A percentile compares a stretch with the other conserved stretches of the same genome.
phyloP scores from a whole-genome alignment of 176 grass and related monocot genomes.

The Saccharum officinarum region DNA sequence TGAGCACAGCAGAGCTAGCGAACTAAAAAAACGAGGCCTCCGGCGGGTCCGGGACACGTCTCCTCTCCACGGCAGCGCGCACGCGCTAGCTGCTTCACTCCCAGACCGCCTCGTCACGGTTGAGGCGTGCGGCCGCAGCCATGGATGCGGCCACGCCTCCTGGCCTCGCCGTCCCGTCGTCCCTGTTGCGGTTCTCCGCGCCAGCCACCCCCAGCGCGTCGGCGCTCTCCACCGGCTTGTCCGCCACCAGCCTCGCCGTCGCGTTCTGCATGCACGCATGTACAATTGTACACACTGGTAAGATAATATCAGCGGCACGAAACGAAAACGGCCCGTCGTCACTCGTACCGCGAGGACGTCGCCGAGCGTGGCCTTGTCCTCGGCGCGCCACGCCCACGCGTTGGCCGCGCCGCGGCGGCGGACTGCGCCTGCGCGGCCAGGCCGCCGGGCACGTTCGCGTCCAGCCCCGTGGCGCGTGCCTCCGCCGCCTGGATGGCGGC shows the following conservation, averaged over 20 bases:
- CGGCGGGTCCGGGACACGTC: background rate
- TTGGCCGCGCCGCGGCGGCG: conserved; percentile 53
- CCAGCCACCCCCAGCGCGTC: conserved; percentile 53
- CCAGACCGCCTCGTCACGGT: conserved; percentile 44
- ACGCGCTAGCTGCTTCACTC: background rate
- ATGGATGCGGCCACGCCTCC: conserved; percentile 52
- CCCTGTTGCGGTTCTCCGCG: conserved; percentile 57
- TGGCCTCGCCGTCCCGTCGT: conserved; percentile 19
- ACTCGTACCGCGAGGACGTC: conserved; percentile 59
- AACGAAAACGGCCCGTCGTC: background rate
- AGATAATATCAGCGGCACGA: background rate
- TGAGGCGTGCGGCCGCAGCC: conserved; percentile 56
- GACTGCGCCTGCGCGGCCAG: conserved; percentile 51
- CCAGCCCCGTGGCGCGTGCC: conserved; percentile 40
- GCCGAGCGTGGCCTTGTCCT: conserved; percentile 59
- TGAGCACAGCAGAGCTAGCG: background rate
- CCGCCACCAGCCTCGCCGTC: conserved; percentile 42
- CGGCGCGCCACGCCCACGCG: conserved; percentile 12
- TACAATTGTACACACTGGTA: background rate
- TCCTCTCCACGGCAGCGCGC: background rate
- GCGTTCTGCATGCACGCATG: conserved; percentile 37
- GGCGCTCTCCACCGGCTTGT: conserved; percentile 56
- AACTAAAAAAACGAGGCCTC: background rate
- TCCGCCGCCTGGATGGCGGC: conserved; percentile 75
- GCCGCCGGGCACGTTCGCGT: conserved; percentile 34